Conservation (phyloP, 441 rosid genomes). For the Biscutella laevigata region DNA sequence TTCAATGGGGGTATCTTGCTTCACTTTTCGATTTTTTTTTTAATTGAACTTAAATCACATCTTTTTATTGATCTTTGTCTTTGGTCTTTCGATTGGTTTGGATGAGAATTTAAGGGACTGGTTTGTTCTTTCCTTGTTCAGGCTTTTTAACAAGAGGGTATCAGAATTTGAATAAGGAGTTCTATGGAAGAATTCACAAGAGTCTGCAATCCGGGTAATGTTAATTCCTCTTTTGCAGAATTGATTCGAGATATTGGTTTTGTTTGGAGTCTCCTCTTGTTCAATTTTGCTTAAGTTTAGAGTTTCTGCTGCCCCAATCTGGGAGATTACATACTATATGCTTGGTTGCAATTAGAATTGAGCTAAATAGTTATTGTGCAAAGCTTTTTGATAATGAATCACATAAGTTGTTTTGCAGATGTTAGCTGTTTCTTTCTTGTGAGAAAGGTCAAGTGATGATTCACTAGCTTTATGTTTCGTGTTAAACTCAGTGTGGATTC, state of each 20-base stretch:
- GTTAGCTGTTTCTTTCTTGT: too few relatives aligned
- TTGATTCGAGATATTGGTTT: background rate
- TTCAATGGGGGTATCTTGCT: too few relatives aligned
- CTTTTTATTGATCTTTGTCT: too few relatives aligned
- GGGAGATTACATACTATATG: background rate
- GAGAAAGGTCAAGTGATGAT: background rate
- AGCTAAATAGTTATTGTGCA: constrained; percentile 2
- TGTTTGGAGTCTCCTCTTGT: constrained; percentile 1
- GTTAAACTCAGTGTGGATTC: background rate
- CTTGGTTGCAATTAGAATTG: background rate
- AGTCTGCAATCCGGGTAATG: constrained; percentile 64
- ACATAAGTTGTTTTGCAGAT: background rate
- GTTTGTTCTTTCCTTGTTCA: too few relatives aligned
- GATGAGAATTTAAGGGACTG: too few relatives aligned
- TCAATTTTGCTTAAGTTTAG: too few relatives aligned
- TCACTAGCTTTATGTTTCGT: background rate
- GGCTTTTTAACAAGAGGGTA: constrained; percentile 41
- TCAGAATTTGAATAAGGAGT: constrained; percentile 58
- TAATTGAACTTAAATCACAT: too few relatives aligned
- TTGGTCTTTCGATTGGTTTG: too few relatives aligned
- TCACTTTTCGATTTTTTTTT: too few relatives aligned
- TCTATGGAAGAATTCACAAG: constrained; percentile 54
- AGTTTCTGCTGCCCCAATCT: background rate
- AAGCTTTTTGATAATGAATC: background rate
- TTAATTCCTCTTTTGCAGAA: background rate